These are phyloP conservation scores for Yamadazyma diospyri DNA, from an alignment of 1,139 yeast genomes.

Conservation along the genomic window DNA sequence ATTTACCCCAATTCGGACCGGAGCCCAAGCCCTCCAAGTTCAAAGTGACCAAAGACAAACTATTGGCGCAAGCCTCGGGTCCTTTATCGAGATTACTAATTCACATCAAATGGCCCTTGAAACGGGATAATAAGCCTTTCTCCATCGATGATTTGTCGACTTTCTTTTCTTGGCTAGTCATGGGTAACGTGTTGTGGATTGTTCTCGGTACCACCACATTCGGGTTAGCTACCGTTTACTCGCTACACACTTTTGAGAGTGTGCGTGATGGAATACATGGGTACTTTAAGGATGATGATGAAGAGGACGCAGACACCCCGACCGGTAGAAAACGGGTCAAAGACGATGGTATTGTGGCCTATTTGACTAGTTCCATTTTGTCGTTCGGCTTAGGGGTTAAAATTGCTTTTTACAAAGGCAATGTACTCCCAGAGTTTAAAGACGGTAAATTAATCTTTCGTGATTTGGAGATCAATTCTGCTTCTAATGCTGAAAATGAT, in stretches of 20 bases:
- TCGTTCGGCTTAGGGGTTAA: slow-evolving; percentile 39
- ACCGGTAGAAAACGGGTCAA: neutral
- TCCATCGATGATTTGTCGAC: slow-evolving; percentile 54
- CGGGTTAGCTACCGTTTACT: slow-evolving; percentile 50
- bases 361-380: slow-evolving; percentile 33
- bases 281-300: slow-evolving; percentile 12
- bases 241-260: slow-evolving; percentile 39
- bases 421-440: slow-evolving; percentile 44
- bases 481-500: slow-evolving; percentile 14
- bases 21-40: slow-evolving; percentile 3
- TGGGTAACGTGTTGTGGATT: slow-evolving; percentile 59
- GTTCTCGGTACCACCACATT: slow-evolving; percentile 64
- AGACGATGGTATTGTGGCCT: slow-evolving; percentile 31
- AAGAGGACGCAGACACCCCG: slow-evolving; percentile 10
- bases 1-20: slow-evolving; percentile 2
- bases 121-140: slow-evolving; percentile 48
- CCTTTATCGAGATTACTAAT: slow-evolving; percentile 44
- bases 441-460: slow-evolving; percentile 62
- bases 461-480: slow-evolving; percentile 40
- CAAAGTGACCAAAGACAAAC: slow-evolving; percentile 29
- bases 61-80: slow-evolving; percentile 43
- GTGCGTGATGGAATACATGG: slow-evolving; percentile 20
- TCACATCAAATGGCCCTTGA: slow-evolving; percentile 57
- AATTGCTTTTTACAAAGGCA: slow-evolving; percentile 34
- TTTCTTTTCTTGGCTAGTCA: slow-evolving; percentile 52